Evolutionary conservation across 73 alveolate genomes (phyloP).

Genomic region (Paramecium pentaurelia): DNA sequence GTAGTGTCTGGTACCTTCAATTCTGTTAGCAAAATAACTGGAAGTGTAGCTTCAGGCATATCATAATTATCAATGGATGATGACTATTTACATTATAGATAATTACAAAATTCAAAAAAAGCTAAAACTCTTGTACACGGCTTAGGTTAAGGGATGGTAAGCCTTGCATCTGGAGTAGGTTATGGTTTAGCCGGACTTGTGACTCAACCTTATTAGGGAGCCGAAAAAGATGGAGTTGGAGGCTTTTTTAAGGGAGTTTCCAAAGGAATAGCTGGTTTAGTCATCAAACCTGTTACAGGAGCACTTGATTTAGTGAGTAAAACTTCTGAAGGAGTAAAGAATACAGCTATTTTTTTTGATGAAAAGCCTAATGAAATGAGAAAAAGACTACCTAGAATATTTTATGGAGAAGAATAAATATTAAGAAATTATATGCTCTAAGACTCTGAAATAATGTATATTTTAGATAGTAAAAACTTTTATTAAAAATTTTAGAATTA

Average conservation of each 20-base stretch:
- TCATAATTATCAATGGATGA: slow-evolving; percentile 88
- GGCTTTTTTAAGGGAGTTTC: slow-evolving; percentile 94
- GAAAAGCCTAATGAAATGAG: slow-evolving; percentile 78
- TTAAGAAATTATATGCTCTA: background rate
- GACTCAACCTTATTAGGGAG: slow-evolving; percentile 85
- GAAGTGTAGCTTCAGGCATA: slow-evolving; percentile 84
- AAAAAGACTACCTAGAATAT: slow-evolving; percentile 91
- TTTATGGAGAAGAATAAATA: slow-evolving; percentile 65
- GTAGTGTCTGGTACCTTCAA: slow-evolving; percentile 80
- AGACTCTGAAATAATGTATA: slow-evolving; percentile 44
- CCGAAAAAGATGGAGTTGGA: slow-evolving; percentile 81
- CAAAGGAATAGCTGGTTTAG: slow-evolving; percentile 93
- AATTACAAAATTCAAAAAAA: slow-evolving; percentile 84
- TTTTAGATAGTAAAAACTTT: slow-evolving; percentile 22
- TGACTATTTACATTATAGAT: slow-evolving; percentile 80
- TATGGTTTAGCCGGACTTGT: slow-evolving; percentile 85
- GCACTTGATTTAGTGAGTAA: slow-evolving; percentile 85
- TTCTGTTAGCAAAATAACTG: slow-evolving; percentile 79
- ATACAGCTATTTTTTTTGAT: slow-evolving; percentile 75
- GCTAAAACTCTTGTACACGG: slow-evolving; percentile 98
- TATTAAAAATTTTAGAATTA: background rate
- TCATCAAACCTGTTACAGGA: slow-evolving; percentile 89
- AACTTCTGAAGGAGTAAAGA: slow-evolving; percentile 94
- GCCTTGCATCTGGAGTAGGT: slow-evolving; percentile 69
- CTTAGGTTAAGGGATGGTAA: slow-evolving; percentile 87